These are phyloP conservation scores for Protea cynaroides DNA, from an alignment of 164 flowering plant species.

Conservation along the genomic window DNA sequence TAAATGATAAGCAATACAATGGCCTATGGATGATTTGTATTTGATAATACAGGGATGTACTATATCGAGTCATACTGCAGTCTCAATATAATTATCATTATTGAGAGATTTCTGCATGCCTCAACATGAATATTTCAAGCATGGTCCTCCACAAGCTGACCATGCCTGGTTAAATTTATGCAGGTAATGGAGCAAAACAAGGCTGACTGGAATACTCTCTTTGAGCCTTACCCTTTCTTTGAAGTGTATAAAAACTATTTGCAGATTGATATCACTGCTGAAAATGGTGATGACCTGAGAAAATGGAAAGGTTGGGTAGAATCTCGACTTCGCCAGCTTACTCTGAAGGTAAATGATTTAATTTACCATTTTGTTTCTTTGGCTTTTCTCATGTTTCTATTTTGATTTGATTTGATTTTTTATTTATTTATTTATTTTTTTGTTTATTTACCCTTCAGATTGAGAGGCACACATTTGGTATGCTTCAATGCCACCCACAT, in stretches of 20 bases:
- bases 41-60: too few relatives aligned
- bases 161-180: constrained; percentile 6
- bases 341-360: constrained; percentile 47
- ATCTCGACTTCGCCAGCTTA: constrained; percentile 82
- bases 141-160: neutral
- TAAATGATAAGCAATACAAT: too few relatives aligned
- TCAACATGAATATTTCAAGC: neutral
- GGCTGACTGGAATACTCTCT: constrained; percentile 62
- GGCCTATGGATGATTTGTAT: too few relatives aligned
- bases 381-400: too few relatives aligned
- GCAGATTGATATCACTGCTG: constrained; percentile 72
- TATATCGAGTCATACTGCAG: too few relatives aligned
- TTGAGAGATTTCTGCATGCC: neutral
- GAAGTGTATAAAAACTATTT: constrained; percentile 84
- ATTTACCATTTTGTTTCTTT: neutral
- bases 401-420: neutral
- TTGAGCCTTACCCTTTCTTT: constrained; percentile 76
- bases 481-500: constrained; percentile 90
- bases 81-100: too few relatives aligned
- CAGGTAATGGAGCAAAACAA: constrained; percentile 71
- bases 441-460: constrained; percentile 35
- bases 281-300: constrained; percentile 60
- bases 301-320: constrained; percentile 97
- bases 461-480: constrained; percentile 62
- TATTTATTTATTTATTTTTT: neutral